A percentile compares a stretch with the other conserved stretches of the same genome.
Evolutionary conservation across 2,329 filamentous ascomycete genomes (phyloP).

Genomic region (Diaporthe velutina): DNA sequence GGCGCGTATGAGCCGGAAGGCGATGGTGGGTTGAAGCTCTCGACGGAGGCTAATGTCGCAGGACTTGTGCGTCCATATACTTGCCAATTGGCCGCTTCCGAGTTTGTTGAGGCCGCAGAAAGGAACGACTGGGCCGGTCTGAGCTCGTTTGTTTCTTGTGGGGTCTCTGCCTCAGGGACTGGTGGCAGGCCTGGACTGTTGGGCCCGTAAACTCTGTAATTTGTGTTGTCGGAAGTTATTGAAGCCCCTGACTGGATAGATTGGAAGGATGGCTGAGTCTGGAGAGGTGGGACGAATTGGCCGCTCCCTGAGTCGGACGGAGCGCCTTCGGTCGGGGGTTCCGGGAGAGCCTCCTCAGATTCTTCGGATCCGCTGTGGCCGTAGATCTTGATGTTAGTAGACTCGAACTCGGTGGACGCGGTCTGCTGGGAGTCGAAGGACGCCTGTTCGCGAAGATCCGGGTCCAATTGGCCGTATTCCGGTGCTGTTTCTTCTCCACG

Average conservation of each 20-base stretch:
- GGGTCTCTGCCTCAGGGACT: constrained; percentile 33
- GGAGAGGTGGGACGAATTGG: constrained; percentile 31
- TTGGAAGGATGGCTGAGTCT: constrained; percentile 33
- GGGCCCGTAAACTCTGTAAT: constrained; percentile 61
- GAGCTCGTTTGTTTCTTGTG: constrained; percentile 31
- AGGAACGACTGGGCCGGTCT: constrained; percentile 47
- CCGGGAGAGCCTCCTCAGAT: constrained; percentile 33
- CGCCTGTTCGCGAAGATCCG: constrained; percentile 47
- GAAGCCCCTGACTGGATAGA: constrained; percentile 48
- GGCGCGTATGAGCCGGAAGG: constrained; percentile 36
- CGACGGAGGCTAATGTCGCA: constrained; percentile 53
- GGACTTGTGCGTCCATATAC: constrained; percentile 57
- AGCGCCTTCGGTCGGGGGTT: not conserved
- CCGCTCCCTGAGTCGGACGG: constrained; percentile 29
- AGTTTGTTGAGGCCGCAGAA: constrained; percentile 54
- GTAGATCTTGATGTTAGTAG: constrained; percentile 68
- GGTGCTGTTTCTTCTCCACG: not conserved
- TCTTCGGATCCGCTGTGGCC: constrained; percentile 52
- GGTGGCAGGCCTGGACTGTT: constrained; percentile 50
- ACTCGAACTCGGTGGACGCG: constrained; percentile 62
- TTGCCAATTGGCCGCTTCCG: constrained; percentile 63
- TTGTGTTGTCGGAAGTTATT: constrained; percentile 60
- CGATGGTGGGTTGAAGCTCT: constrained; percentile 49
- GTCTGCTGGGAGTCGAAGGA: constrained; percentile 56
- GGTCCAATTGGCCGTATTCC: constrained; percentile 28